Base-by-base conservation (phyloP, 140 eudicot species). In the Erigeron philadelphicus region DNA sequence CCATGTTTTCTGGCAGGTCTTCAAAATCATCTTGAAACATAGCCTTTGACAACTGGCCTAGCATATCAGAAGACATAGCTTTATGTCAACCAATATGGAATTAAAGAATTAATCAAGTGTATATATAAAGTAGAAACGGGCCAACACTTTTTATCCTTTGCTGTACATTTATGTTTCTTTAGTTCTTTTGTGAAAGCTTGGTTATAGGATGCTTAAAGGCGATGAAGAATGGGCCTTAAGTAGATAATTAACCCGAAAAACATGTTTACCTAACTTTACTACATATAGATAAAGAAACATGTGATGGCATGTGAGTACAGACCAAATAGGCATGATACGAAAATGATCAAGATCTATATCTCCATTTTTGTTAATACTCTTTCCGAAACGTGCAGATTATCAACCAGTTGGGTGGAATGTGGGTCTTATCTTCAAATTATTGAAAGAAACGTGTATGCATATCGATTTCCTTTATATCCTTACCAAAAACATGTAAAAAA, bases 171-270 rank as follows among this genome's bases (percentile, higher is more conserved):
- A 31, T 42, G 11, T 64, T 5, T 64, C 19, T 42, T 46, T 60
- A 42, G 61, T 7, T 48, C 23, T 18, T 8, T 31, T n/a, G 12
- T 75, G 31, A 38, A 75, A 59, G 17, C 55, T 47, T 10, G 64
- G 40, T 67, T 67, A 68, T 45, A 70, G 48, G 60, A 76, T 76
- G 76, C 23, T 6, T 18, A 15, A 44, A 62, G 67, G 44, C 35
- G 47, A 76, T 62, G 81, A 71, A 64, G 38, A 76, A 42, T 70
- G 67, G 72, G 76, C 42, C 69, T 77, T 77, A 77, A 64, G 72
- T 77, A 77, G 63, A 77, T 41, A 64, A 55, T 44, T 18, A 63
- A 71, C 47, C 45, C n/a, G 77, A 77, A 45, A 61, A 16, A n/a
- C 64, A 71, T 45, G 35, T 77, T 8, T 57, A 77, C 81, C 77